Base-by-base conservation (phyloP, 257 asterid genomes). In the Verbena officinalis region DNA sequence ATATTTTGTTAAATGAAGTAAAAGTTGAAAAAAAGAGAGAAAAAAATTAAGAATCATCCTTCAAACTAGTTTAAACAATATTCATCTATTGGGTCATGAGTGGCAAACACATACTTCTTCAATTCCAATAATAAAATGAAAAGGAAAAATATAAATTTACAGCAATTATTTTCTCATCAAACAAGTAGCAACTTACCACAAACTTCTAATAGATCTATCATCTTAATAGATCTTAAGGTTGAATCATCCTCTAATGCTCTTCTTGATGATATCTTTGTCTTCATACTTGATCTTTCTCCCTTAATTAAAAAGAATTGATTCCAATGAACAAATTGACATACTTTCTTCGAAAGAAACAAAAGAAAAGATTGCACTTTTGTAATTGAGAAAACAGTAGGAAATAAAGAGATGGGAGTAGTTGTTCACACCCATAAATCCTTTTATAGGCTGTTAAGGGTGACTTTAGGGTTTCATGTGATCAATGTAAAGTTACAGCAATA, bases 361-460 rank as follows among this genome's bases (percentile, higher is more conserved):
- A 5, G 33, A 27, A 5, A 27, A 5, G 5, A 2, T 2, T 5
- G 2, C 33, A 2, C 5, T 27, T 27, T 2, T 27, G 33, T 5
- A 27, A 2, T 27, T 5, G 5, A 27, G 33, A 27, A 5, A 27
- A 27, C 2, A 5, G 33, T 27, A 5, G 5, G 33, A 27, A 27
- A 27, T 27, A 27, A 27, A 27, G 33, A 27, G 33, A 5, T 27
- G 2, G 33, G 5, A 27, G 33, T 2, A 27, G 2, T 27, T 27
- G 33, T 2, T 27, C 33, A 27, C 33, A 31, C 30, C 39, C 40
- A 54, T 15, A 21, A 7, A 1, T 0, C 63, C 45, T 53, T 56
- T 55, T 67, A 67, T 55, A 56, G 72, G 38, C 22, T 55, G 65
- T 22, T 14, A 54, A 55, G 30, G 55, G 4, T 42, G 4, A 0